Evolutionary conservation across 768 basidiomycete genomes (phyloP).

Genomic region (Tylopilus plumbeoviolaceoides): DNA sequence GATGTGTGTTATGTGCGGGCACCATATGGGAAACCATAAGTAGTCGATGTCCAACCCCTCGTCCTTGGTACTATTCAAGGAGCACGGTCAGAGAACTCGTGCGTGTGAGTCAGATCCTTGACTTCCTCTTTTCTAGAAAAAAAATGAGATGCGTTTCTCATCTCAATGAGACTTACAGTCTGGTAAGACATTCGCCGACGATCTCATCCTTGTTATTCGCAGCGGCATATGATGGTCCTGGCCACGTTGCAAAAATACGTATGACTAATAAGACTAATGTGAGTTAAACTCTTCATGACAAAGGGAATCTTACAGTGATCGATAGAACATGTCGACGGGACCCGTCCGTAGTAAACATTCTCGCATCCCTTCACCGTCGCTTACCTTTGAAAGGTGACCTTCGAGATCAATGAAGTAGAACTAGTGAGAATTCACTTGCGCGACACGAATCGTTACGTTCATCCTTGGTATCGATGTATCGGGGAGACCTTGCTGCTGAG

Average conservation of each 20-base stretch:
- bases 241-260: background rate
- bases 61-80: slow-evolving; percentile 7
- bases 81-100: slow-evolving; percentile 6
- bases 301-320: background rate
- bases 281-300: background rate
- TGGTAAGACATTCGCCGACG: slow-evolving; percentile 9
- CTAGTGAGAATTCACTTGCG: background rate
- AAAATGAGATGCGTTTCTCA: background rate
- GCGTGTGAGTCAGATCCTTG: slow-evolving; percentile 1
- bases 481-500: too few relatives aligned
- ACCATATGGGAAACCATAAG: slow-evolving; percentile 4
- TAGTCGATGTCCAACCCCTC: slow-evolving; percentile 2
- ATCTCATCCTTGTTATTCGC: slow-evolving; percentile 1
- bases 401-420: background rate
- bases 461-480: background rate
- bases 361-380: slow-evolving; percentile 3
- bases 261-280: background rate
- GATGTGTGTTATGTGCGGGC: background rate
- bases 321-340: background rate
- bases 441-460: background rate
- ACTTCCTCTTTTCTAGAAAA: slow-evolving; percentile 7
- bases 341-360: background rate
- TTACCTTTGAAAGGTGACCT: background rate
- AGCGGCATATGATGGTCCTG: slow-evolving; percentile 1
- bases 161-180: slow-evolving; percentile 1